A percentile compares a stretch with the other conserved stretches of the same genome.
These are phyloP conservation scores for Paramecium primaurelia DNA, from an alignment of 73 alveolate species.

Conservation along the genomic window DNA sequence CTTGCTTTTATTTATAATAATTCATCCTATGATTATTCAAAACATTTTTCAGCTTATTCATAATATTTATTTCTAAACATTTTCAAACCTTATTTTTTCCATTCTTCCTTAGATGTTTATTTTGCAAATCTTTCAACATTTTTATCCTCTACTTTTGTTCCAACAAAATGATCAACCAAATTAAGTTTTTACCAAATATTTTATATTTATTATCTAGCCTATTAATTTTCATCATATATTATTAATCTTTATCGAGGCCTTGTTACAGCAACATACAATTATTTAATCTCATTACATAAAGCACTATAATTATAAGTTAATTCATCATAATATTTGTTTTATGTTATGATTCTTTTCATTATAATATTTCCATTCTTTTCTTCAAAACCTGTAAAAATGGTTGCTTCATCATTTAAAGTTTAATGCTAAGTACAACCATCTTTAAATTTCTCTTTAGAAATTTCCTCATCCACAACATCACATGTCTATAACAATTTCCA, in stretches of 20 bases:
- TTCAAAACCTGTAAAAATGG: not conserved
- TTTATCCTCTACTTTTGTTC: not conserved
- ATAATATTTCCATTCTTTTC: not conserved
- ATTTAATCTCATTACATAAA: constrained; percentile 84
- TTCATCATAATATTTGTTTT: not conserved
- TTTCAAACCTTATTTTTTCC: constrained; percentile 80
- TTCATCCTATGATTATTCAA: constrained; percentile 68
- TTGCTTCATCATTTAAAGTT: not conserved
- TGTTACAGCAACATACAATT: constrained; percentile 85
- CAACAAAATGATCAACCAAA: constrained; percentile 48
- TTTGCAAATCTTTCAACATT: constrained; percentile 26
- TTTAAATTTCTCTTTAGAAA: not conserved
- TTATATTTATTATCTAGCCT: constrained; percentile 64
- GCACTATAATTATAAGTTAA: not conserved
- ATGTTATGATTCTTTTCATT: not conserved
- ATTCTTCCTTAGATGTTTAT: constrained; percentile 46
- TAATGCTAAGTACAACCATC: not conserved
- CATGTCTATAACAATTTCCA: constrained; percentile 38
- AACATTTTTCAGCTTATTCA: constrained; percentile 80
- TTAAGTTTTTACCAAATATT: constrained; percentile 74
- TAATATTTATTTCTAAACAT: constrained; percentile 81
- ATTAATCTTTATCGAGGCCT: constrained; percentile 85
- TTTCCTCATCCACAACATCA: not conserved
- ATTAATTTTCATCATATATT: constrained; percentile 76
- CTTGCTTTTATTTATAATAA: constrained; percentile 63